phyloP scores from a whole-genome alignment of 2,329 filamentous ascomycete species.

The Cladosporium sp. region DNA sequence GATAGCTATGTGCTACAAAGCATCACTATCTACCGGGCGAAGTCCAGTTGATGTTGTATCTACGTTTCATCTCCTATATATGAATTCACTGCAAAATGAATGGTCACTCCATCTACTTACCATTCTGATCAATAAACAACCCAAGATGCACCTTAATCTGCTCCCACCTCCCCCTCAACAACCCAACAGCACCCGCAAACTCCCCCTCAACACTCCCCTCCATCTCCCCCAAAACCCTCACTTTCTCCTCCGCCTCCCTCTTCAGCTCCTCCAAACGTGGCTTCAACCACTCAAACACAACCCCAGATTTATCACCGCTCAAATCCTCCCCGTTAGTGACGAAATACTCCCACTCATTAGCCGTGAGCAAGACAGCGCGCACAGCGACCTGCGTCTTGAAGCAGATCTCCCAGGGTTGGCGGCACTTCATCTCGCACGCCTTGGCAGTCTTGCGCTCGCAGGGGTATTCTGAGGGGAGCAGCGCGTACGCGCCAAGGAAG shows the following conservation, averaged over 20 bases:
- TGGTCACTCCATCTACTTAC: no score
- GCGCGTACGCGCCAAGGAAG: slow-evolving; percentile 37
- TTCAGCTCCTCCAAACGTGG: slow-evolving; percentile 18
- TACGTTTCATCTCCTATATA: no score
- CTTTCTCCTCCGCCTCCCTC: slow-evolving; percentile 20
- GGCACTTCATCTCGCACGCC: slow-evolving; percentile 1
- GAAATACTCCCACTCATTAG: slow-evolving; percentile 36
- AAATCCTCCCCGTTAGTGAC: slow-evolving; percentile 32
- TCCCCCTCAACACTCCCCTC: slow-evolving; percentile 12
- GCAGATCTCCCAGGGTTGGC: slow-evolving; percentile 30
- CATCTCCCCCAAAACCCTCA: slow-evolving; percentile 10
- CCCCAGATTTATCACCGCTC: slow-evolving; percentile 23
- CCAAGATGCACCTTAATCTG: slow-evolving; percentile 30
- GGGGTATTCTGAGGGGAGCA: slow-evolving; percentile 21
- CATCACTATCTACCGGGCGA: no score
- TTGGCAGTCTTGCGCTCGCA: background rate
- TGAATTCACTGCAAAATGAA: no score
- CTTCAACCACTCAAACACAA: slow-evolving; percentile 23
- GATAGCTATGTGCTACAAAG: no score
- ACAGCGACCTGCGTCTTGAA: slow-evolving; percentile 45
- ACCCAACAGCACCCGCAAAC: slow-evolving; percentile 12
- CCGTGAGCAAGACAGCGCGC: slow-evolving; percentile 33
- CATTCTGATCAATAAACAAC: no score
- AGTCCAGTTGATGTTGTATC: no score
- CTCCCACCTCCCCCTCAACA: slow-evolving; percentile 31